phyloP scores from a whole-genome alignment of 371 early-diverging fungal species.

The Cokeromyces recurvatus region DNA sequence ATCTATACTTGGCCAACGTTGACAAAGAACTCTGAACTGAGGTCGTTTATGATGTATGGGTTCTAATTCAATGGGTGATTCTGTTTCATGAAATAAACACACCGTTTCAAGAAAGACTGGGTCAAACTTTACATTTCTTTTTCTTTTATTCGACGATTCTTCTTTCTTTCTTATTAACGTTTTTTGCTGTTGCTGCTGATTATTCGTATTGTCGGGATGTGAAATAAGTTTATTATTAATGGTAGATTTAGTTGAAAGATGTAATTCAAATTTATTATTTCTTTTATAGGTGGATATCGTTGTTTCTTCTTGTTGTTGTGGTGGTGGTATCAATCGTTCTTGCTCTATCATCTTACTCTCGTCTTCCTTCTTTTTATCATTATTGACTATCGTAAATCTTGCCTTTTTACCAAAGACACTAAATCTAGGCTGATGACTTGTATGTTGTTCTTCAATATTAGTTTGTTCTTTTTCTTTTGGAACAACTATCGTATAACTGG shows the following conservation, averaged over 20 bases:
- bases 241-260: constrained; percentile 5
- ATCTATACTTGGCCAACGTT: constrained; percentile 20
- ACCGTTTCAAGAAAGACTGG: constrained; percentile 50
- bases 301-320: constrained; percentile 4
- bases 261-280: constrained; percentile 10
- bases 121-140: constrained; percentile 41
- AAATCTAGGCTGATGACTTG: constrained; percentile 12
- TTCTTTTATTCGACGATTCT: constrained; percentile 19
- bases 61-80: constrained; percentile 41
- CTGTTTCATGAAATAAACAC: constrained; percentile 39
- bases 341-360: constrained; percentile 1
- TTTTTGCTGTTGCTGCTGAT: not conserved
- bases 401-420: constrained; percentile 21
- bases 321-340: not conserved
- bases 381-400: constrained; percentile 8
- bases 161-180: constrained; percentile 17
- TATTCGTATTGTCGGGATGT: not conserved
- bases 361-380: too few relatives aligned
- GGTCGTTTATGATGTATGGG: constrained; percentile 6
- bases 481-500: not conserved
- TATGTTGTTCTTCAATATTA: not conserved
- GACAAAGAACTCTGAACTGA: constrained; percentile 14
- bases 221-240: constrained; percentile 3
- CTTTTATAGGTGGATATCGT: too few relatives aligned
- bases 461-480: not conserved